A percentile compares a stretch with the other conserved stretches of the same genome.
phyloP scores from a whole-genome alignment of 2,329 filamentous ascomycete species.

The Ophiostoma fasciatum region DNA sequence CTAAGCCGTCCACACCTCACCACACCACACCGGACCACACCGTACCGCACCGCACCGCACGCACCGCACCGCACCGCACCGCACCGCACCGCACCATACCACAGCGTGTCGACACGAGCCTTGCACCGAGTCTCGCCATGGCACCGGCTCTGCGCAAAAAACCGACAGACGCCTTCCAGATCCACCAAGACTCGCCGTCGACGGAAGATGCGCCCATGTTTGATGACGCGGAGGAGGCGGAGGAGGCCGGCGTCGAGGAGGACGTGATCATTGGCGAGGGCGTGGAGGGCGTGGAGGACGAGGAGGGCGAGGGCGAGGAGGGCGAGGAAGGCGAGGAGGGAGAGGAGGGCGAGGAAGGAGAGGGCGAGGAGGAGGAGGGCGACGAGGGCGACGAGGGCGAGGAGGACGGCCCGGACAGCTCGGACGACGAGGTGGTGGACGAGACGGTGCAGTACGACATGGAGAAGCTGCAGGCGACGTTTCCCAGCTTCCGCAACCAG shows the following conservation, averaged over 20 bases:
- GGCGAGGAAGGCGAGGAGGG: slow-evolving; percentile 25
- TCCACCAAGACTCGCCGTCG: slow-evolving; percentile 32
- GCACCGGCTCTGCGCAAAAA: slow-evolving; percentile 13
- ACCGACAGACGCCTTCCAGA: slow-evolving; percentile 27
- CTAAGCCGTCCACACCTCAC: no score
- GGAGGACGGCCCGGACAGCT: slow-evolving; percentile 31
- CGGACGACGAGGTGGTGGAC: slow-evolving; percentile 51
- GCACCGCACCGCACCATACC: no score
- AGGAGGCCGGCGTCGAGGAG: slow-evolving; percentile 18
- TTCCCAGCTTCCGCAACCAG: slow-evolving; percentile 67
- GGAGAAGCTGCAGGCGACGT: slow-evolving; percentile 64
- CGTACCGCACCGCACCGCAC: no score
- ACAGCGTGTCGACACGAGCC: no score
- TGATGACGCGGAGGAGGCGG: slow-evolving; percentile 16
- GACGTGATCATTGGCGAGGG: slow-evolving; percentile 13
- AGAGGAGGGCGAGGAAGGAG: slow-evolving; percentile 24
- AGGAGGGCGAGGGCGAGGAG: slow-evolving; percentile 24
- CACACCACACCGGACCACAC: no score
- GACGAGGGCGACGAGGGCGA: slow-evolving; percentile 19
- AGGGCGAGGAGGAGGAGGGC: slow-evolving; percentile 20
- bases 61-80: no score
- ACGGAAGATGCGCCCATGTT: slow-evolving; percentile 34
- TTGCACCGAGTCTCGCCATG: slow-evolving; percentile 9
- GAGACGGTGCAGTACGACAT: slow-evolving; percentile 69
- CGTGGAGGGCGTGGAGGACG: slow-evolving; percentile 16